A percentile compares a stretch with the other conserved stretches of the same genome.
Conservation (phyloP, 495 filamentous ascomycete species). For the Niebla homalea region DNA sequence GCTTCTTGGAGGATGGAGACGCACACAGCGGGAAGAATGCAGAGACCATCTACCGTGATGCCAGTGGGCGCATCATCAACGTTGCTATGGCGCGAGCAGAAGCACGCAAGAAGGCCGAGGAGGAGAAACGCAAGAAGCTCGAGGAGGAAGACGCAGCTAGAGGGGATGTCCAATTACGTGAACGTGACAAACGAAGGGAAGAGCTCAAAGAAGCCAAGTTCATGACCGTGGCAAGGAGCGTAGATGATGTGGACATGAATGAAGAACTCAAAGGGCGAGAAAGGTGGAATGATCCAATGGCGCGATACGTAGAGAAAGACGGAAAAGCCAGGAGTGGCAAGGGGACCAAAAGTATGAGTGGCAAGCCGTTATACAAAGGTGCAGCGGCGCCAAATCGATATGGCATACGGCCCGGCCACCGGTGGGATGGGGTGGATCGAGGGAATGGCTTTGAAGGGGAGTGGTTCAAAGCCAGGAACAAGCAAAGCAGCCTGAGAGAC, state of each 20-base stretch:
- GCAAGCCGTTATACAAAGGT: slow-evolving; percentile 68
- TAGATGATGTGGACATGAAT: slow-evolving; percentile 76
- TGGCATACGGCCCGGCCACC: slow-evolving; percentile 78
- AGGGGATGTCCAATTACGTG: slow-evolving; percentile 67
- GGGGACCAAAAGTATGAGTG: slow-evolving; percentile 35
- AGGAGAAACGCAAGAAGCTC: slow-evolving; percentile 49
- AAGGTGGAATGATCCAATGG: slow-evolving; percentile 91
- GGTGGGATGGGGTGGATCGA: slow-evolving; percentile 97
- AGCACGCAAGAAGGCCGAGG: slow-evolving; percentile 56
- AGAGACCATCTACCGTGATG: slow-evolving; percentile 90
- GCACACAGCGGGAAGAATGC: slow-evolving; percentile 30
- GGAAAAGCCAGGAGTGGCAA: slow-evolving; percentile 14
- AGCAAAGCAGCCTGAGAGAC: slow-evolving; percentile 54
- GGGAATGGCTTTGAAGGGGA: slow-evolving; percentile 90
- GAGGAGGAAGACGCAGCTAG: slow-evolving; percentile 51
- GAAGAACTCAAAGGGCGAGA: slow-evolving; percentile 58
- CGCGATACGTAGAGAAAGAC: slow-evolving; percentile 53
- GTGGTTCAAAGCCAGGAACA: slow-evolving; percentile 77
- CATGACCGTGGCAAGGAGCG: slow-evolving; percentile 64
- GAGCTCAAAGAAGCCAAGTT: slow-evolving; percentile 61
- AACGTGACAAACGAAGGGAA: slow-evolving; percentile 43
- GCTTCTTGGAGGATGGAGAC: slow-evolving; percentile 11
- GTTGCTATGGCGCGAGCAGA: slow-evolving; percentile 82
- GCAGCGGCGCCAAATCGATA: slow-evolving; percentile 81
- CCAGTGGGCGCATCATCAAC: slow-evolving; percentile 81